A percentile compares a stretch with the other conserved stretches of the same genome.
phyloP scores from a whole-genome alignment of 345 rosid species.

The Citrus australasica region DNA sequence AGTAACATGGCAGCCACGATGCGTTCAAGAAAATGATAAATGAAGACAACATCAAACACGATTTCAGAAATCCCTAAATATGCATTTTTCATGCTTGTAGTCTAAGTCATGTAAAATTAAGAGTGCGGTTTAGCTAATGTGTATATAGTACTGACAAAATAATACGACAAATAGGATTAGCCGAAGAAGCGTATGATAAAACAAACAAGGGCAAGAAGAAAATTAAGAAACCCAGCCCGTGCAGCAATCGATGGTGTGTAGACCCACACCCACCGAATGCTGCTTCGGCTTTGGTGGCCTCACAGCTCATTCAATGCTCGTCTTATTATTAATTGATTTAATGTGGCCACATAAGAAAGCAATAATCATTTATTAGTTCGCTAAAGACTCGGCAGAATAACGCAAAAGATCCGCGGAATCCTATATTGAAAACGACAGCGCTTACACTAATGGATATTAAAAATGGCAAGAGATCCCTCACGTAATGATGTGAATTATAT shows the following conservation, averaged over 20 bases:
- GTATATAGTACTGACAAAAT: too few relatives aligned
- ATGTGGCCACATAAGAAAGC: too few relatives aligned
- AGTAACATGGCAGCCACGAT: background rate
- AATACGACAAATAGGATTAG: too few relatives aligned
- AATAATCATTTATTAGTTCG: background rate
- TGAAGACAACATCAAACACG: background rate
- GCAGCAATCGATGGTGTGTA: background rate
- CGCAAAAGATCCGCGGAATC: conserved; percentile 1
- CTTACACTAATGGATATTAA: background rate
- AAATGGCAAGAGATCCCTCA: too few relatives aligned
- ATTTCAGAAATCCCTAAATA: background rate
- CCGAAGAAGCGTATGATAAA: too few relatives aligned
- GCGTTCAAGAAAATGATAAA: background rate
- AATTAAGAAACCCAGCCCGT: background rate
- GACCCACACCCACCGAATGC: too few relatives aligned
- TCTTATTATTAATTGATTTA: background rate
- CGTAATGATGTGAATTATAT: too few relatives aligned
- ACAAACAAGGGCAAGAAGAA: too few relatives aligned
- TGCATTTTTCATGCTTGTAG: background rate
- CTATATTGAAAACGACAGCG: background rate
- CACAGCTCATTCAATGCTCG: background rate
- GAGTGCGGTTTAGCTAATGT: too few relatives aligned
- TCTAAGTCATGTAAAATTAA: background rate
- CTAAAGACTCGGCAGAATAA: background rate
- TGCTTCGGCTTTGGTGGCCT: too few relatives aligned